These are phyloP conservation scores for Candida sanyaensis DNA, from an alignment of 1,139 yeast genomes.

Conservation along the genomic window DNA sequence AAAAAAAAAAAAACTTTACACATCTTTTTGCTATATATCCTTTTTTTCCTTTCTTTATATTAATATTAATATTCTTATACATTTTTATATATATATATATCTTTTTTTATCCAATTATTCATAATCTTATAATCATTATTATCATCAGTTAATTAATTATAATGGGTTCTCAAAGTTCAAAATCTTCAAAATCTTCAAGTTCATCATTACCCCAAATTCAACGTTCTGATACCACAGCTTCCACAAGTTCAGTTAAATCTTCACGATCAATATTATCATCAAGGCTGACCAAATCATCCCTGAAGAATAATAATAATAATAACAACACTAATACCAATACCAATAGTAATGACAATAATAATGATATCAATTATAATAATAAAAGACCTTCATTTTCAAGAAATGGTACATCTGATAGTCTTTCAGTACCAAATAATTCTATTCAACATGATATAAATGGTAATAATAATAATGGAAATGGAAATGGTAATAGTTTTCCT, in stretches of 20 bases:
- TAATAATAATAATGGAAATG: conserved; percentile 59
- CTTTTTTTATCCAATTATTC: background rate
- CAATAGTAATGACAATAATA: conserved; percentile 15
- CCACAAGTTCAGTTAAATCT: conserved; percentile 45
- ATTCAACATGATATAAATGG: conserved; percentile 52
- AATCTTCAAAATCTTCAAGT: conserved; percentile 22
- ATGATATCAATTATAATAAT: conserved; percentile 9
- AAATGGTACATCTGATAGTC: conserved; percentile 10
- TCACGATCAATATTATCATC: conserved; percentile 38
- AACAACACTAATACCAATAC: conserved; percentile 10
- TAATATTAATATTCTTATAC: too few species aligned
- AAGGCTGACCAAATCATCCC: conserved; percentile 40
- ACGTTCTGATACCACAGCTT: conserved; percentile 50
- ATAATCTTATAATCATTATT: background rate
- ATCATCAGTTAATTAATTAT: background rate
- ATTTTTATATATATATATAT: too few species aligned
- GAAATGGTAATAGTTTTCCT: conserved; percentile 5
- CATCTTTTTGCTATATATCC: too few species aligned
- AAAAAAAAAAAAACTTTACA: too few species aligned
- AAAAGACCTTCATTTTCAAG: conserved; percentile 14
- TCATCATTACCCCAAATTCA: conserved; percentile 35
- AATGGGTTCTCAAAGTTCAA: conserved; percentile 5
- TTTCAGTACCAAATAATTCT: conserved; percentile 12
- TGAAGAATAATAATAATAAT: conserved; percentile 15
- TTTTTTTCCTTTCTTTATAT: too few species aligned